Evolutionary conservation across 1,284 basidiomycete species (phyloP), one percentile per base, ranked within the genome.

Genomic region (Phenoliferia sp.): DNA sequence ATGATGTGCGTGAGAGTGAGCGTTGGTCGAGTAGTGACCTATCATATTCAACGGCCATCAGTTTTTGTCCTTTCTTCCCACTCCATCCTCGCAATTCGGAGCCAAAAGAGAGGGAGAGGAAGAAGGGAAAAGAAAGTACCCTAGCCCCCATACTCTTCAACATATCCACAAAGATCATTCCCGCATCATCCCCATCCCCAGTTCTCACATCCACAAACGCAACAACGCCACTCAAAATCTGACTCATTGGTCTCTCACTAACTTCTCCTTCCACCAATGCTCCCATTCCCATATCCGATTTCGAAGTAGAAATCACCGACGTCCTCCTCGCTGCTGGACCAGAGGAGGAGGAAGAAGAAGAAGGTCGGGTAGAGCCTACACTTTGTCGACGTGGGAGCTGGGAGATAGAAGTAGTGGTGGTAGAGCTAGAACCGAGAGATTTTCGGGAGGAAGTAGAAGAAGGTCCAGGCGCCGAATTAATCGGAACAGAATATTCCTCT

Each of bases 161-260:
- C 87, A 95, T 93, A 63, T 94, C 90, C 4, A 87, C 84, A 77
- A 94, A 95, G 68, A 93, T 79, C n/a, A 84, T 83, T 0, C 89
- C 87, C 0, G 90, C 89, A 75, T 94, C 90, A 62, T 92, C 89
- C 1, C 93, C 92, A 69, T 92, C 88, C 39, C 89, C 88, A 3
- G 90, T 93, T 72, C 86, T 82, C 28, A 96, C 91, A 77, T 96
- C 94, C 56, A 96, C 92, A 74, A 90, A 95, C 6, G 94, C 88
- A 1, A 86, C 85, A 62, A 93, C 94, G 16, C 87, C 86, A 66
- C 88, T 26, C 22, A 68, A 52, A 15, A 62, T 44, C 19, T 55
- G 50, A 39, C 56, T 57, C 33, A 48, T 67, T 35, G 55, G 44
- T 35, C 39, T 55, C 9, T 56, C 61, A 28, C 28, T 52, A 22